Percentiles rank a stretch among this genome's conserved stretches.
phyloP scores from a whole-genome alignment of 2,329 filamentous ascomycete genomes.

The Trichoderma gracile region DNA sequence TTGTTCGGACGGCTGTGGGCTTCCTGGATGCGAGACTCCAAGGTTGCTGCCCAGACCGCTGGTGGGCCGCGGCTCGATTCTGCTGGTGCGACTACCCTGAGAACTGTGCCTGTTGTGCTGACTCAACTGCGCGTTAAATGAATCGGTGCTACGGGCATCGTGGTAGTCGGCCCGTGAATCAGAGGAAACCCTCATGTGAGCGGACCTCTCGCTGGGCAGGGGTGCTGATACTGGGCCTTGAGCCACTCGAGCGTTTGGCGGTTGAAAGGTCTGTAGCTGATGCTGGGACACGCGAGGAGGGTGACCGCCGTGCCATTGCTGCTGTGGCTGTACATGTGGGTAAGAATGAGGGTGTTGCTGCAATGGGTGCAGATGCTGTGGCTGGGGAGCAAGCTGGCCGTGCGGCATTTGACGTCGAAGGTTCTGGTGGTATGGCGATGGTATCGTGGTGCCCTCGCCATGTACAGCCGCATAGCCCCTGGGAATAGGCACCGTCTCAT shows the following conservation, averaged over 20 bases:
- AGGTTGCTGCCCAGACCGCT: conserved; percentile 1
- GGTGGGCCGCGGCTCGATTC: neutral
- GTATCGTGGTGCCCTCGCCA: conserved; percentile 39
- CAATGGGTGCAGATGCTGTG: neutral
- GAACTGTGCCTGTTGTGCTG: conserved; percentile 15
- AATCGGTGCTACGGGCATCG: neutral
- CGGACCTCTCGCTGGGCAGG: neutral
- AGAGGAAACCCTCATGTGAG: conserved; percentile 9
- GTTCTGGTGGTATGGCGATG: conserved; percentile 34
- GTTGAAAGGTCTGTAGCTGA: conserved; percentile 7
- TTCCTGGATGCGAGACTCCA: conserved; percentile 3
- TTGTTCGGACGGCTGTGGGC: conserved; percentile 12
- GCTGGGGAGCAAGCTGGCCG: conserved; percentile 21
- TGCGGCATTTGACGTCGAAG: conserved; percentile 7
- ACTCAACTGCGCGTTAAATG: neutral
- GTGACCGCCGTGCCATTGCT: conserved; percentile 1
- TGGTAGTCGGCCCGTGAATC: conserved; percentile 4
- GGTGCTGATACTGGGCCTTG: conserved; percentile 14
- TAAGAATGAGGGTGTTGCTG: conserved; percentile 1
- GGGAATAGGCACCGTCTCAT: conserved; percentile 44
- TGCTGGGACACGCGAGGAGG: neutral
- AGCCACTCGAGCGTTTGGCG: neutral
- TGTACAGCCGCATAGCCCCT: conserved; percentile 41
- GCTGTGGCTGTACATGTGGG: conserved; percentile 5
- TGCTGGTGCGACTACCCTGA: neutral